Evolutionary conservation across 1,284 basidiomycete species (phyloP), one percentile per base, ranked within the genome.

Genomic region (Rhodofomes roseus): DNA sequence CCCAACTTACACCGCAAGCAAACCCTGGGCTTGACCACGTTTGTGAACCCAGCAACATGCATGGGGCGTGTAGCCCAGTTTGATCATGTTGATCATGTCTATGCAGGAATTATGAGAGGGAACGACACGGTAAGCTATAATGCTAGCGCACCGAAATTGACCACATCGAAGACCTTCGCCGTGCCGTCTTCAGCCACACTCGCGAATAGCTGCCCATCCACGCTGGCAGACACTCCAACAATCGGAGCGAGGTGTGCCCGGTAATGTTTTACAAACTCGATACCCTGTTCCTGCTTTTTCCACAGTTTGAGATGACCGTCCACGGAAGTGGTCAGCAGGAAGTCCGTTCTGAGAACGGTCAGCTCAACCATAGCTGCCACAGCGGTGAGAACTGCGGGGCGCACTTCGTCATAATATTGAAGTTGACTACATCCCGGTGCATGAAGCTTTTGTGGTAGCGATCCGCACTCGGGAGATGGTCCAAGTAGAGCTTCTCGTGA

Each of bases 41-140:
- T 80, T 81, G 73, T 98, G 96, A 4, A 98, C 89, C 96, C 96
- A 99, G 70, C 92, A 95, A 69, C 92, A 95, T 2, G 92, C 81
- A 64, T 89, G 87, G 7, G 96, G 96, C 18, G 80, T 84, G 70
- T 86, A 98, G 0, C 84, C 87, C 54, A 99, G 79, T 69, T 94
- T 93, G 63, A 99, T 84, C 77, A 98, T 98, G 73, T 98, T 99
- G 73, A 99, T 99, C 92, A 99, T 97, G 74, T 99, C 95, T 97
- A 48, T n/a, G n/a, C 18, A 46, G 46, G 7, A 53, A 40, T 43
- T 29, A 4, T 18, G 8, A 22, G 18, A 25, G 46, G 18, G 34
- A 31, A 40, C 46, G 56, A 20, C 25, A 34, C 23, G 39, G 11
- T 31, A 51, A 34, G 34, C 11, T 11, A 54, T 18, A 57, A 18